phyloP scores from a whole-genome alignment of 2,329 filamentous ascomycete genomes.

The Fusarium gaditjirri region DNA sequence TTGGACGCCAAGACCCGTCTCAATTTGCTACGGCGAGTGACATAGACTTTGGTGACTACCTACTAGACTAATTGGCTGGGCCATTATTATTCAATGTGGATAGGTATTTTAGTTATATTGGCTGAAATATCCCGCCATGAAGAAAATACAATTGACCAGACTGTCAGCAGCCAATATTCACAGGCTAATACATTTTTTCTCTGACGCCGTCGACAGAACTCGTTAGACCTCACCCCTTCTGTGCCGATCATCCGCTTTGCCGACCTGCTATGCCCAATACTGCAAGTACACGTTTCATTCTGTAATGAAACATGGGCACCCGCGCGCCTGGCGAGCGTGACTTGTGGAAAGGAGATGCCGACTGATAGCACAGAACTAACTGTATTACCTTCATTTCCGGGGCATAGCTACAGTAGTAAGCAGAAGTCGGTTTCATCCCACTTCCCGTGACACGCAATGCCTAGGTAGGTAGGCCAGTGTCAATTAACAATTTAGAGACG shows the following conservation, averaged over 20 bases:
- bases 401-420: neutral
- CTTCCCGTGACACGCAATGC: neutral
- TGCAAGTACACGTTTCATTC: slow-evolving; percentile 29
- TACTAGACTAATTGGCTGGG: too few relatives aligned
- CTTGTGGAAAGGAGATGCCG: neutral
- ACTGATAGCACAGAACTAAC: neutral
- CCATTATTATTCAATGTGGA: slow-evolving; percentile 5
- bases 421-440: neutral
- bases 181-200: neutral
- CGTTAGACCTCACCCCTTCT: slow-evolving; percentile 2
- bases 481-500: neutral
- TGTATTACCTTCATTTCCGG: neutral
- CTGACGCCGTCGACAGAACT: neutral
- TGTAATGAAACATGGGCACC: slow-evolving; percentile 16
- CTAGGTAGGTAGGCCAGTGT: neutral
- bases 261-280: slow-evolving; percentile 25
- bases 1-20: neutral
- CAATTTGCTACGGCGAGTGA: slow-evolving; percentile 8
- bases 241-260: slow-evolving; percentile 41
- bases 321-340: neutral
- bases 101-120: neutral
- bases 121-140: neutral
- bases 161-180: neutral
- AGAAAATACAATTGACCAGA: neutral
- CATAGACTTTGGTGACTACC: slow-evolving; percentile 6